These are phyloP conservation scores for Geotrichum aggregatum DNA, from an alignment of 1,139 yeast genomes.

Conservation along the genomic window DNA sequence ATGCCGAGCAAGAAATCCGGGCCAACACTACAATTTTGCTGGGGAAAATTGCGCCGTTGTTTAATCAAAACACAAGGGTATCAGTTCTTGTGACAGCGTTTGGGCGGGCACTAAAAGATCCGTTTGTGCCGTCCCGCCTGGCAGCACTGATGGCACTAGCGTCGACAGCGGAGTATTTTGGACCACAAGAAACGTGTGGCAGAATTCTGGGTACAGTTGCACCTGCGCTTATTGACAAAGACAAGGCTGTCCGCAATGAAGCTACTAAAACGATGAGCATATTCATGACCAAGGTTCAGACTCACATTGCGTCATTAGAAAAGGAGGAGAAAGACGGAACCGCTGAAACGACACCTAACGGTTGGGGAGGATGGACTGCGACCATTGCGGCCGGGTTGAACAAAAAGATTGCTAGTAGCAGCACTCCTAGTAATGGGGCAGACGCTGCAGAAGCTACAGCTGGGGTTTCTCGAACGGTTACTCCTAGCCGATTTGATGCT, in stretches of 20 bases:
- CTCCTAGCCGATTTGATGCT: slow-evolving; percentile 13
- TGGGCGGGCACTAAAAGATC: slow-evolving; percentile 75
- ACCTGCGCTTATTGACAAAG: slow-evolving; percentile 73
- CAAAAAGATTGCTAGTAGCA: neutral
- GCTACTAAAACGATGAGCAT: slow-evolving; percentile 64
- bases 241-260: slow-evolving; percentile 62
- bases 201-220: slow-evolving; percentile 84
- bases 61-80: slow-evolving; percentile 45
- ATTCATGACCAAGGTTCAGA: slow-evolving; percentile 61
- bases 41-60: slow-evolving; percentile 61
- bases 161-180: slow-evolving; percentile 58
- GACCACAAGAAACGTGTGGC: slow-evolving; percentile 72
- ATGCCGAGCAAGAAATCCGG: slow-evolving; percentile 75
- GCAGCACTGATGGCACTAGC: slow-evolving; percentile 76
- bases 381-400: slow-evolving; percentile 11
- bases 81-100: slow-evolving; percentile 82
- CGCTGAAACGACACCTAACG: neutral
- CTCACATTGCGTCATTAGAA: slow-evolving; percentile 46
- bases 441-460: slow-evolving; percentile 5
- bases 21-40: slow-evolving; percentile 79
- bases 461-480: slow-evolving; percentile 8
- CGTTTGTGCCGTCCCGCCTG: slow-evolving; percentile 70
- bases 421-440: neutral
- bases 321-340: slow-evolving; percentile 7
- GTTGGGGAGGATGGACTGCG: slow-evolving; percentile 15